A percentile compares a stretch with the other conserved stretches of the same genome.
phyloP scores from a whole-genome alignment of 768 basidiomycete species.

The Galerina sulciceps region DNA sequence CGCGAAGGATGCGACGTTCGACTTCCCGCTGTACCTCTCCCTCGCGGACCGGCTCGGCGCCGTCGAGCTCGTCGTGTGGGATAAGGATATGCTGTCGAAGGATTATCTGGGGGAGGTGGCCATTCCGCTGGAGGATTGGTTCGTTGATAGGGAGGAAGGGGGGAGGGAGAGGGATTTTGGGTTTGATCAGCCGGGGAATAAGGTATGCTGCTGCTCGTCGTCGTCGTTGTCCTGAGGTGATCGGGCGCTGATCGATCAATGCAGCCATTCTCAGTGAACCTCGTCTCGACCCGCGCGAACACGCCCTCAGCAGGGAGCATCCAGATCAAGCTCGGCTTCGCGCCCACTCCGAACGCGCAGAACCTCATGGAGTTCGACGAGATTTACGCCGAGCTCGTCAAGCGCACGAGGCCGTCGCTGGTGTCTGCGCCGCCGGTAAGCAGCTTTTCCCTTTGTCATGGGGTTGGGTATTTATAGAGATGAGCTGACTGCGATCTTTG shows the following conservation, averaged over 20 bases:
- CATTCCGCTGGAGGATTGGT: constrained; percentile 85
- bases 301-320: constrained; percentile 45
- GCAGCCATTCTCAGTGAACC: constrained; percentile 39
- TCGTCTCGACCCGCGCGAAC: constrained; percentile 46
- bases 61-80: constrained; percentile 91
- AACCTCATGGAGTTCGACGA: constrained; percentile 57
- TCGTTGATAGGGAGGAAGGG: constrained; percentile 37
- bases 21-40: constrained; percentile 84
- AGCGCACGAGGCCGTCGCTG: constrained; percentile 65
- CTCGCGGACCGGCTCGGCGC: constrained; percentile 73
- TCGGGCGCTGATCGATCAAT: not conserved
- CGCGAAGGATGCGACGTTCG: constrained; percentile 81
- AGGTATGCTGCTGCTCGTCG: constrained; percentile 49
- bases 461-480: not conserved
- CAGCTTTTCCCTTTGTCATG: constrained; percentile 18
- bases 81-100: constrained; percentile 87
- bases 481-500: not conserved
- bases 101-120: constrained; percentile 93
- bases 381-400: constrained; percentile 66
- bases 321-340: constrained; percentile 52
- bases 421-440: constrained; percentile 80
- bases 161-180: constrained; percentile 33
- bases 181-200: constrained; percentile 70
- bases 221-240: too few relatives aligned
- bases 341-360: constrained; percentile 45